phyloP scores from a whole-genome alignment of 2,329 filamentous ascomycete species.

The Fusarium sarcochroum region DNA sequence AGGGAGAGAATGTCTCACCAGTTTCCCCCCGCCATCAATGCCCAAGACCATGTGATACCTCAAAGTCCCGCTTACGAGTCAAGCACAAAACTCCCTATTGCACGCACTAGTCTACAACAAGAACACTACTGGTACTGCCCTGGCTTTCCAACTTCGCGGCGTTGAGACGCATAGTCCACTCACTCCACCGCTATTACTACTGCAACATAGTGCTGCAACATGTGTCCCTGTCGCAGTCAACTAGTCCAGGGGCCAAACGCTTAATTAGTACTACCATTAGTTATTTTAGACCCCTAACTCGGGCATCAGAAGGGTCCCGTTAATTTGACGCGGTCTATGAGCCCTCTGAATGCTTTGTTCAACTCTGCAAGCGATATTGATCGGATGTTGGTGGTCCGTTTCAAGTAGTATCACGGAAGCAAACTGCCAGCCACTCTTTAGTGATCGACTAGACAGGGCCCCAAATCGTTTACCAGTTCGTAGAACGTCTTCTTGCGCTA shows the following conservation, averaged over 20 bases:
- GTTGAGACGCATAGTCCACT: background rate
- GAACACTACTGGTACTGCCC: background rate
- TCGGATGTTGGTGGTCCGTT: background rate
- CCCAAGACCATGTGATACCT: background rate
- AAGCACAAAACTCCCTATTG: background rate
- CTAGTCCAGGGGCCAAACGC: background rate
- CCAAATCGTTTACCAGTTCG: background rate
- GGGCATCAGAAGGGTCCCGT: background rate
- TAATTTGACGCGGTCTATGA: background rate
- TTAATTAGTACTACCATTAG: background rate
- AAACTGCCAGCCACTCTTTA: background rate
- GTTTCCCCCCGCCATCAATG: background rate
- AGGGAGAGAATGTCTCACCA: background rate
- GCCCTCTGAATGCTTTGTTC: background rate
- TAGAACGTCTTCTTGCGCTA: background rate
- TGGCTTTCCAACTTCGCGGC: background rate
- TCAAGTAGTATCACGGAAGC: background rate
- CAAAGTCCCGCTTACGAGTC: background rate
- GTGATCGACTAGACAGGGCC: background rate
- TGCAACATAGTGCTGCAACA: background rate
- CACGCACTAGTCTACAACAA: background rate
- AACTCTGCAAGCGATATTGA: background rate
- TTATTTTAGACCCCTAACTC: background rate
- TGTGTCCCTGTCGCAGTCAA: background rate
- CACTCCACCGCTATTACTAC: constrained; percentile 6